Evolutionary conservation across 2,329 filamentous ascomycete genomes (phyloP).

Genomic region (Rhynchosporium agropyri): DNA sequence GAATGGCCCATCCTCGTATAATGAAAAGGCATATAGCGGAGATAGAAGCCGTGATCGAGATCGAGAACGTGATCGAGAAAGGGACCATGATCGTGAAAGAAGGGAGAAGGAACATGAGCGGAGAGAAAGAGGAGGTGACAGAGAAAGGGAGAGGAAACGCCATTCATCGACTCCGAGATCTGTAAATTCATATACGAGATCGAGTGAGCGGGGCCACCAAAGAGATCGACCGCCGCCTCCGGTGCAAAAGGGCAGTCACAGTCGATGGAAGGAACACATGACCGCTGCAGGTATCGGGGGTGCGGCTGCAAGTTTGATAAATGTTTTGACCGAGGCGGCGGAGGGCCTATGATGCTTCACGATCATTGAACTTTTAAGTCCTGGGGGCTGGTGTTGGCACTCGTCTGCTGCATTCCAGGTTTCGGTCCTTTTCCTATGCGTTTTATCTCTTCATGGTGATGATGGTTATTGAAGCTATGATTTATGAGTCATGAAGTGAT

Average conservation of each 20-base stretch:
- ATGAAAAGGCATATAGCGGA: background rate
- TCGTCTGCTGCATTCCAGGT: background rate
- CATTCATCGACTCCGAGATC: conserved; percentile 8
- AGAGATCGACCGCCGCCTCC: background rate
- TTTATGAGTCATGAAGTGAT: background rate
- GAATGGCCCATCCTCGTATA: background rate
- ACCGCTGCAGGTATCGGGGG: conserved; percentile 62
- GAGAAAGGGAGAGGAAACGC: conserved; percentile 9
- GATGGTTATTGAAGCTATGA: conserved; percentile 1
- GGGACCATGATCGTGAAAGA: conserved; percentile 4
- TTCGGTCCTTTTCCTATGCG: background rate
- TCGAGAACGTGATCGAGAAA: conserved; percentile 20
- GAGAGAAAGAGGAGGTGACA: background rate
- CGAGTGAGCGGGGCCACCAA: conserved; percentile 15
- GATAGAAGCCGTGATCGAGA: conserved; percentile 15
- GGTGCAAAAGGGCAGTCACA: conserved; percentile 40
- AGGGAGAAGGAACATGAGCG: conserved; percentile 3
- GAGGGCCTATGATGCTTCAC: conserved; percentile 31
- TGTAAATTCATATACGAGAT: background rate
- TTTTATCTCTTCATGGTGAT: conserved; percentile 1
- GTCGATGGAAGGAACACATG: conserved; percentile 55
- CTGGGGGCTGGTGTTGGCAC: background rate
- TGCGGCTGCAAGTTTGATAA: conserved; percentile 60
- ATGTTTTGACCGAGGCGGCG: conserved; percentile 61
- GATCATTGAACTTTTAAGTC: background rate